phyloP scores from a whole-genome alignment of 2,329 filamentous ascomycete genomes.

The Aureobasidium sp. region DNA sequence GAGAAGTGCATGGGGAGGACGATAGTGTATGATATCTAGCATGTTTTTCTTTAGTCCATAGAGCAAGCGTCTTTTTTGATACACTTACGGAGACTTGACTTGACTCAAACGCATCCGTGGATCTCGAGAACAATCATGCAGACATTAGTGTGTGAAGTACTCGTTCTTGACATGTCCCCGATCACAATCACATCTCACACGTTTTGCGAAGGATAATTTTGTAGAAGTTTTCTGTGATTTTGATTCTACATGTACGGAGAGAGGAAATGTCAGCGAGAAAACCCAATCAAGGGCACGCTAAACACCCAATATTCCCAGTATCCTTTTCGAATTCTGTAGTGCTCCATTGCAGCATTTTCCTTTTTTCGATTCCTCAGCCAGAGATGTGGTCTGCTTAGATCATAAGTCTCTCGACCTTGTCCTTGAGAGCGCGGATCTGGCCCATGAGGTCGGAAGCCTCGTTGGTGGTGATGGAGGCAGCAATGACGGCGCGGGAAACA shows the following conservation, averaged over 20 bases:
- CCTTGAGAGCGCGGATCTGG: constrained; percentile 82
- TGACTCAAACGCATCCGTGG: no score
- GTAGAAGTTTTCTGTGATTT: not conserved
- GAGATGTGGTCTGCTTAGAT: constrained; percentile 48
- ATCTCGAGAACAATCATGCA: no score
- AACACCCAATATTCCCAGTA: not conserved
- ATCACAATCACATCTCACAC: no score
- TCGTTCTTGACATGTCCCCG: no score
- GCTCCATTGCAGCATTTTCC: no score
- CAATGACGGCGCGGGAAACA: constrained; percentile 81
- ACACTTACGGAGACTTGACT: not conserved
- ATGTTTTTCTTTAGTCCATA: not conserved
- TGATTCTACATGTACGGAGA: not conserved
- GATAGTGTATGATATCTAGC: not conserved
- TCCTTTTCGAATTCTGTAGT: not conserved
- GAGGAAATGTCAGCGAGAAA: not conserved
- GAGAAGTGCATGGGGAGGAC: constrained; percentile 28
- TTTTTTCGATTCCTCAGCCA: no score
- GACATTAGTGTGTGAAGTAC: no score
- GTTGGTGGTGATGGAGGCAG: constrained; percentile 81
- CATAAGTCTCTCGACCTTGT: constrained; percentile 92
- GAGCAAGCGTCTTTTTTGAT: not conserved
- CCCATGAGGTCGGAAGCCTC: constrained; percentile 78
- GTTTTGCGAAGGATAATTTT: no score
- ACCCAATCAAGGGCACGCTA: constrained; percentile 5